Evolutionary conservation across 1,139 yeast species (phyloP), one percentile per base, ranked within the genome.

Genomic region (Scheffersomyces illinoinensis): DNA sequence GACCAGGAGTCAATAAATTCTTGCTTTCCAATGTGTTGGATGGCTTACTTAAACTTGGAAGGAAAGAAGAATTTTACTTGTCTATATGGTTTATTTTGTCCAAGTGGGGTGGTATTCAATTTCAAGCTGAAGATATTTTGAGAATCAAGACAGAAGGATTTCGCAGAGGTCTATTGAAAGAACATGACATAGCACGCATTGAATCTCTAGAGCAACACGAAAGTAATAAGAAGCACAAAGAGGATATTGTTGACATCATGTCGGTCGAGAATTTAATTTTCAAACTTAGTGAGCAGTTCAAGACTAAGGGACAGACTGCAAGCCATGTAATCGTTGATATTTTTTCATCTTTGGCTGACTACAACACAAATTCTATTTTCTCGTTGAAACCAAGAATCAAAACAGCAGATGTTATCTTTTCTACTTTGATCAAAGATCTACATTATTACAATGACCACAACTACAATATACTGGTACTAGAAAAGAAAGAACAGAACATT

Each of bases 401-500:
- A 48, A 76, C 79, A 0, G 67, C 73, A 33, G 74, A 74, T 56
- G 70, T 68, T 14, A 62, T 78, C 0, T 74, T 78, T 59, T 67
- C 76, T 2, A 68, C 72, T 52, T 71, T 81, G 54, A 68, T 68
- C 59, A 72, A 74, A 26, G 82, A 79, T 56, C 58, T 79, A 18
- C 73, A 75, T 58, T 74, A 77, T 58, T 76, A 69, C 64, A 73
- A 74, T 54, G 81, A 78, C 59, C 68, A 61, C 56, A 76, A 78
- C 56, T 68, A 65, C 53, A 75, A 75, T 49, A 53, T 58, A n/a
- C 62, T 67, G 47, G 53, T 65, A 1, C 54, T 61, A 6, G 68
- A 60, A 46, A 62, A 61, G 52, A 59, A 62, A 24, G 58, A 57
- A 18, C 62, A 61, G 18, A 61, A 58, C 10, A 58, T 64, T 21